Evolutionary conservation across 164 flowering plant species (phyloP), one percentile per base, ranked within the genome.

Genomic region (Berberis vulgaris): DNA sequence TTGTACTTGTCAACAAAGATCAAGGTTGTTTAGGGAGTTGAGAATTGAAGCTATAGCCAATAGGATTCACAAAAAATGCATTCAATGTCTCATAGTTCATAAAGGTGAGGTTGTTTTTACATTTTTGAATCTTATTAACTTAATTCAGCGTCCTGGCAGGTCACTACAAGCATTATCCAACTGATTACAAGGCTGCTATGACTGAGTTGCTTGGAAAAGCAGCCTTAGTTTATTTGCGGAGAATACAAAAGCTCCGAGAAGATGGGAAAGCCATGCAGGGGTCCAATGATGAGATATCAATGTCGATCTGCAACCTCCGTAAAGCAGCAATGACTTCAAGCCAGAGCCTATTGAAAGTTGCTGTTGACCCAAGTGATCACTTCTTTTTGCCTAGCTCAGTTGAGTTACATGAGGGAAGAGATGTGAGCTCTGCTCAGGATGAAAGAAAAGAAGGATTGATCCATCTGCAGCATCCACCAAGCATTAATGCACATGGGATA

Each of bases 201-300:
- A 72, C 77, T 4, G 91, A 88, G 70, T 79, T 94, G 49, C 84
- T 94, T 11, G 77, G 77, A 12, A 88, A 84, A 73, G 97, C 98
- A 49, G 67, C 82, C 49, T 59, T 69, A 45, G 62, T 85, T 49
- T 85, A 83, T 73, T 76, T 82, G 13, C 82, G 74, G 66, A 83
- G 82, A 70, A 79, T 73, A 49, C 79, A 63, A 43, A 76, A 70
- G 55, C 83, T 74, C 47, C 79, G 78, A 66, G 80, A 75, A 43
- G 94, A 82, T 72, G 72, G 64, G 54, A 66, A 70, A 70, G 78
- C 78, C 13, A 43, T 65, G 8, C 83, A 73, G 46, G 80, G 81
- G 38, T 41, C 76, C 39, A 71, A 70, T 50, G 76, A 72, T 45
- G 80, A 65, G 45, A 77, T 80, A 41, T 71, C 86, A 2, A 78